Base-by-base conservation (phyloP, 2,329 filamentous ascomycete species). In the Diaporthe citri region DNA sequence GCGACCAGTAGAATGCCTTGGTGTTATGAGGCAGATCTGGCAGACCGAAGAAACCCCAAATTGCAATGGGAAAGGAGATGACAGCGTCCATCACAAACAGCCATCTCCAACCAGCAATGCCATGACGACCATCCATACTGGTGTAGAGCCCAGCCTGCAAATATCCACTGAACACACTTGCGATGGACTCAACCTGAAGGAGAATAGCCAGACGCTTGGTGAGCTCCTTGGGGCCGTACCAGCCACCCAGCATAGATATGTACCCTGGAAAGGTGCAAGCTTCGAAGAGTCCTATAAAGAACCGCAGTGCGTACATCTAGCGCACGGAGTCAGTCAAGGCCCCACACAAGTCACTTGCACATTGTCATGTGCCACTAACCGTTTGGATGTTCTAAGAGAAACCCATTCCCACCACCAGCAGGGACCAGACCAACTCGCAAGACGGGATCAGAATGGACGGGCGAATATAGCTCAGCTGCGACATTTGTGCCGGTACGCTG, bases 51-150 rank as follows among this genome's bases (percentile, higher is more conserved):
- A 69, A 59, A n/a, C 60, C 46, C 28, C 52, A 20, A 17, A 59
- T 41, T 12, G 72, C 60, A 17, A 74, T 56, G 9, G 59, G 22
- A 28, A 64, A 59, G 15, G 62, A 59, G 28, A 64, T 60, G 13
- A 66, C n/a, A n/a, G 56, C 71, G 17, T 73, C 71, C n/a, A 73
- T 56, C 41, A 73, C 31, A 25, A 73, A 73, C 13, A 73, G 57
- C 71, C 71, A 73, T 28, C 71, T 64, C 60, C 60, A 74, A 20
- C 59, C 72, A 43, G 60, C 60, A 20, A 74, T 64, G 25, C 46
- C 60, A 31, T 59, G 52, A 9, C 55, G 55, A 13, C 55, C 55
- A 36, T 57, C 55, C 55, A 57, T 57, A 36, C 55, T 57, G 8
- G 55, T 57, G 12, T 57, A 57, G 17, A 57, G 55, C 3, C 55